Base-by-base conservation (phyloP, 495 filamentous ascomycete genomes). In the Aspergillus sclerotiicarbonarius region DNA sequence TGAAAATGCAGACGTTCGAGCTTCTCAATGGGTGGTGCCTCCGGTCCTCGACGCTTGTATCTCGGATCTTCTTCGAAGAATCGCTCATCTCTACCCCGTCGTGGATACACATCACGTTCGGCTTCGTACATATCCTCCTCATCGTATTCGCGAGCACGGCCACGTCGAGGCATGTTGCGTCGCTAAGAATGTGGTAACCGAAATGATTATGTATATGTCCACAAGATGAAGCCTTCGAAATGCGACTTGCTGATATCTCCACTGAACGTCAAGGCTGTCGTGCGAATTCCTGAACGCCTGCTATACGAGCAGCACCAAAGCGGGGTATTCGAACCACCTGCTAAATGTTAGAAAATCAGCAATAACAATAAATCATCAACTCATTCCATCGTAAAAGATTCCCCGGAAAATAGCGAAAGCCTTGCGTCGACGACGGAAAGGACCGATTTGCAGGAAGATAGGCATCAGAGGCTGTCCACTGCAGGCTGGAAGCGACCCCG, bases 81-180 rank as follows among this genome's bases (percentile, higher is more conserved):
- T 9, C 60, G 67, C 12, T 67, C 66, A 19, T 62, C 54, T 56
- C 65, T 55, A 6, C 39, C 16, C 15, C 62, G 58, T 16, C 35
- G 54, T 15, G 58, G 43, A 9, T 59, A 59, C 16, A 56, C 25
- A 16, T 69, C 65, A 19, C 59, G 60, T 20, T 75, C 71, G 49
- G 59, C 46, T 29, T 70, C 68, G 35, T 67, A 70, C 1, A 62
- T 51, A 4, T 64, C 54, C 13, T 73, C 72, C 13, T 74, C 72
- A 51, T 69, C 68, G 49, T 73, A 70, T 1, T 71, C 72, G 46
- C 60, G 62, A 12, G 60, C 63, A 9, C 65, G 70, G 20, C 57
- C 35, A 51, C 70, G 72, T 52, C 75, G 72, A 45, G 72, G 66
- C 75, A 78, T 78, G 37, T 54, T 62, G 51, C n/a, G 32, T 16